phyloP scores from a whole-genome alignment of 2,329 filamentous ascomycete species.

The Madurella mycetomatis region DNA sequence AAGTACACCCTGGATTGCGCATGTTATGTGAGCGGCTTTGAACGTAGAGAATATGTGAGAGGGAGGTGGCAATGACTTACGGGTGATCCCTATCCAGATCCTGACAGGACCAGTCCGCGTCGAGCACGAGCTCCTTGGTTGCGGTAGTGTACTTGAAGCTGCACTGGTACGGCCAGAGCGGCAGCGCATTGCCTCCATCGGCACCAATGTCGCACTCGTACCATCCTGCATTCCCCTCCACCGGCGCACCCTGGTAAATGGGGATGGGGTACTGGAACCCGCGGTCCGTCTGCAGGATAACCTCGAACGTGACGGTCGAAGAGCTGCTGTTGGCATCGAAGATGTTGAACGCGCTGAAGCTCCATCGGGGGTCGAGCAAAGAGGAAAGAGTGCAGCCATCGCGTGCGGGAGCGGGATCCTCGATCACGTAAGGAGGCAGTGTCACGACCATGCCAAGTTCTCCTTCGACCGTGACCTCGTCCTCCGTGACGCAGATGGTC shows the following conservation, averaged over 20 bases:
- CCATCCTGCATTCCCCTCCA: constrained; percentile 14
- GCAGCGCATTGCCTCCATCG: constrained; percentile 15
- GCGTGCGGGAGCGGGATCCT: constrained; percentile 19
- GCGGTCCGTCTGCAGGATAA: constrained; percentile 18
- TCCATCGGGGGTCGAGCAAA: constrained; percentile 22
- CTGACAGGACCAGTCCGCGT: constrained; percentile 24
- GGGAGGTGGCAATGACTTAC: constrained; percentile 14
- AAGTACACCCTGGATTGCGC: constrained; percentile 20
- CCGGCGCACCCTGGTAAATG: constrained; percentile 11
- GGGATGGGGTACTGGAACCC: constrained; percentile 23
- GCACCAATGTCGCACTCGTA: constrained; percentile 19
- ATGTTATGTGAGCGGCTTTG: not conserved
- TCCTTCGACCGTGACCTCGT: constrained; percentile 6
- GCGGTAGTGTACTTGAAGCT: constrained; percentile 14
- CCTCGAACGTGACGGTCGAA: constrained; percentile 20
- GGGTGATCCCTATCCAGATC: constrained; percentile 24
- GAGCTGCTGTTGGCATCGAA: not conserved
- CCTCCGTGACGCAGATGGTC: constrained; percentile 10
- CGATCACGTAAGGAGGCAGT: constrained; percentile 24
- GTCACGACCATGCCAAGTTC: constrained; percentile 1
- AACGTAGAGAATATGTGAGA: not conserved
- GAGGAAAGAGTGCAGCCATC: constrained; percentile 26
- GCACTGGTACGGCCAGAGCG: constrained; percentile 23
- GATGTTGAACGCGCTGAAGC: constrained; percentile 18
- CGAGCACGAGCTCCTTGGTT: constrained; percentile 15